Evolutionary conservation across 164 flowering plant genomes (phyloP).

Genomic region (Umbellularia californica): DNA sequence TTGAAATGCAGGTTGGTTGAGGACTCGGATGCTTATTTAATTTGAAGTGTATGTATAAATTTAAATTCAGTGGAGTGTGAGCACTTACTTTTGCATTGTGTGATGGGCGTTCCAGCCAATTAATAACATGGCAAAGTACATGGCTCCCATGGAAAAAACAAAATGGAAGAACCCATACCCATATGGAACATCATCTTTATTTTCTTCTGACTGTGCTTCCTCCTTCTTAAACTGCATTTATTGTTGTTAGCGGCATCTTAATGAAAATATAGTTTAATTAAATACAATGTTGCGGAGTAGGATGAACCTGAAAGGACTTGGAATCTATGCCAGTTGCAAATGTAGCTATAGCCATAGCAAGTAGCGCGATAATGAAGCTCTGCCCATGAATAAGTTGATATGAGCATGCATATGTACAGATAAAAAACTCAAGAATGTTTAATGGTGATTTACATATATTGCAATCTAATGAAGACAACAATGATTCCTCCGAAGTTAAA

Average conservation of each 20-base stretch:
- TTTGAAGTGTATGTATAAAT: not conserved
- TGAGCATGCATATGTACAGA: not conserved
- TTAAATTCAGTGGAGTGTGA: slow-evolving; percentile 1
- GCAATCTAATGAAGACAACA: not conserved
- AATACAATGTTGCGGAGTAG: not conserved
- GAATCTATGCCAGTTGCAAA: slow-evolving; percentile 96
- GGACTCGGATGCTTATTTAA: not conserved
- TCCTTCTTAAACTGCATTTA: slow-evolving; percentile 65
- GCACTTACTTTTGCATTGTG: slow-evolving; percentile 59
- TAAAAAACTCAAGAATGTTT: not conserved
- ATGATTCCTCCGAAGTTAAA: not conserved
- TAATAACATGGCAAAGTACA: slow-evolving; percentile 88
- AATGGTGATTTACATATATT: no score
- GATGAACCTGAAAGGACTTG: slow-evolving; percentile 77
- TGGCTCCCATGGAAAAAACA: slow-evolving; percentile 86
- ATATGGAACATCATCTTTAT: slow-evolving; percentile 65
- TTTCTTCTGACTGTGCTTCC: slow-evolving; percentile 30
- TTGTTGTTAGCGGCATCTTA: slow-evolving; percentile 18
- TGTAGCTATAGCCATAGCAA: slow-evolving; percentile 84
- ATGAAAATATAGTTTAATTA: not conserved
- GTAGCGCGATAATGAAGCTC: slow-evolving; percentile 81
- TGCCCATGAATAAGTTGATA: slow-evolving; percentile 27
- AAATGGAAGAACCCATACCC: slow-evolving; percentile 96
- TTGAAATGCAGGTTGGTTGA: not conserved
- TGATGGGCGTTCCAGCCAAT: slow-evolving; percentile 85